Evolutionary conservation across 192 early-diverging fungal genomes (phyloP), one percentile per base, ranked within the genome.

Genomic region (Entomortierella beljakovae): DNA sequence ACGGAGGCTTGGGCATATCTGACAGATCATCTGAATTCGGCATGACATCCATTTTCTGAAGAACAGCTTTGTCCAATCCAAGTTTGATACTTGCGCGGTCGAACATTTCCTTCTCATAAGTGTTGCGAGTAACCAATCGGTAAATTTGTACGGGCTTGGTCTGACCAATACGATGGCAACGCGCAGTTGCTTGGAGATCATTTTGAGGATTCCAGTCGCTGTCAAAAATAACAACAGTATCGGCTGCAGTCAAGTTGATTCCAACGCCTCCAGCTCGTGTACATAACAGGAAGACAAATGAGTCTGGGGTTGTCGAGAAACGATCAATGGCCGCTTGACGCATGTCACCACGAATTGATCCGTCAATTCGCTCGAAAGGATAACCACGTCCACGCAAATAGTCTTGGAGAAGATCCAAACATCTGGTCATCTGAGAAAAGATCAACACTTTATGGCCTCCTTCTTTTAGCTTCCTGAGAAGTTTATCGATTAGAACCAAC

Each of bases 61-160:
- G 82, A n/a, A 96, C 86, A 16, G 94, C 94, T 51, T 87, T 86
- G 65, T 96, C 94, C 11, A 96, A 81, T 55, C 94, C 94, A 6
- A 96, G 85, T 63, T 96, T 96, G 88, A 96, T 89, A 61, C 94
- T 93, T 9, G 94, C 94, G 9, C 91, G 84, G 74, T 96, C 93
- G 87, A 96, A 96, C 94, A 96, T 96, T 52, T 95, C 94, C 28
- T 92, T 91, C 73, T 96, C 94, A 70, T 96, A 96, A 0, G 94
- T 96, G 69, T 94, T 94, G 42, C 90, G 82, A 23, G 91, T 94
- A 16, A 96, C 88, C 13, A 96, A 76, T 37, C 93, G 90, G 58
- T 88, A 91, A 37, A 86, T 87, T 66, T 94, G 92, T 4, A 96
- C 94, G 2, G 91, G 86, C 68, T 94, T 94, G 61, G 92, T 96